phyloP scores from a whole-genome alignment of 495 filamentous ascomycete species.

The Trichoderma asperelloides region DNA sequence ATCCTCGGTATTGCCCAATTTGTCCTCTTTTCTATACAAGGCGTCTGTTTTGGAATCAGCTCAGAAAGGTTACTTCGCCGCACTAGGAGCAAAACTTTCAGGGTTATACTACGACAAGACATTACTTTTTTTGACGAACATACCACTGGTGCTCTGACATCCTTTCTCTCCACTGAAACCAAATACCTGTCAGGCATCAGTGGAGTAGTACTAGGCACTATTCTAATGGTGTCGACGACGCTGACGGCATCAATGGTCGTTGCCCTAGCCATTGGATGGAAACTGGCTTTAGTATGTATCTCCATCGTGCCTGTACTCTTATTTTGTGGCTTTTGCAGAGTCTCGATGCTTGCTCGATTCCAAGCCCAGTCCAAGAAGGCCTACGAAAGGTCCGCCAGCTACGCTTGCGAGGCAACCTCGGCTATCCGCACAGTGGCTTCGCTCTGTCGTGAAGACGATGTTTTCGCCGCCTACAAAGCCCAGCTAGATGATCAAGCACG shows the following conservation, averaged over 20 bases:
- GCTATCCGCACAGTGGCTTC: conserved; percentile 86
- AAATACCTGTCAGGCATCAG: conserved; percentile 57
- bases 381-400: conserved; percentile 67
- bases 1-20: conserved; percentile 35
- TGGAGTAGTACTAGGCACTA: conserved; percentile 64
- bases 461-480: conserved; percentile 54
- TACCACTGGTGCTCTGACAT: conserved; percentile 72
- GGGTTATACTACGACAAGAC: conserved; percentile 81
- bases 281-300: conserved; percentile 78
- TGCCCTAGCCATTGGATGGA: conserved; percentile 70
- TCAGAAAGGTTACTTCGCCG: conserved; percentile 63
- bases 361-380: conserved; percentile 61
- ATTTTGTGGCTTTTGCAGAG: conserved; percentile 59
- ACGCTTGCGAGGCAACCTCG: conserved; percentile 80
- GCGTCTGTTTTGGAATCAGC: conserved; percentile 18
- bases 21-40: conserved; percentile 32
- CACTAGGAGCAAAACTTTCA: conserved; percentile 48
- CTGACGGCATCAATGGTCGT: conserved; percentile 44
- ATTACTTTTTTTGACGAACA: conserved; percentile 87
- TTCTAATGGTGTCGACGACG: conserved; percentile 63
- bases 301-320: conserved; percentile 72
- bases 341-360: conserved; percentile 52
- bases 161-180: conserved; percentile 77
- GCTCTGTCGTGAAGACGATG: conserved; percentile 52
- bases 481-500: conserved; percentile 15